Base-by-base conservation (phyloP, 306 rosid species). In the Ammopiptanthus mongolicus region DNA sequence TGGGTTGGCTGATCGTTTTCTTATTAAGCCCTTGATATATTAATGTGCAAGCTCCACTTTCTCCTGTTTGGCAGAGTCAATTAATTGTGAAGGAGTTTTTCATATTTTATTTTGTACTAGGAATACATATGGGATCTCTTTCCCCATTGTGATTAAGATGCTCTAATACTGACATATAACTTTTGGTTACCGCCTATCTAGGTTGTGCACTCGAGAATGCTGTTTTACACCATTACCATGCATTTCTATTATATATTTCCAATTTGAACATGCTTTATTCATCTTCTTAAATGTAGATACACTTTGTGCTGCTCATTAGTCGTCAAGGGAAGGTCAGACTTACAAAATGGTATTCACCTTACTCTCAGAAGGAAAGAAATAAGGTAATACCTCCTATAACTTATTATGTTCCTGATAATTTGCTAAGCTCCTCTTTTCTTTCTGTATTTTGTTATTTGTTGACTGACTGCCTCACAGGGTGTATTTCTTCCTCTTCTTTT, bases 291-390 rank as follows among this genome's bases (percentile, higher is more conserved):
- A 18, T 87, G 73, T 83, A 93, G 98, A 93, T 93, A 71, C 88
- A 89, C 22, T 93, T 91, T 77, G 98, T 93, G 85, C 89, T 93
- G 69, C 93, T 93, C 66, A 88, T 91, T 59, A 93, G 97, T 69
- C 92, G 98, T 63, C 98, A 93, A 80, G 98, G 98, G 81, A 93
- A 93, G 86, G 97, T 93, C 62, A 88, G 96, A 77, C 75, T 93
- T 75, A 93, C 96, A 52, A 93, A 93, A 89, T 93, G 98, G 98
- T 93, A 93, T 70, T 93, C 97, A 19, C 95, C 98, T 57, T 91
- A 91, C 76, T 2, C 98, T 55, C 98, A 93, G 82, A 93, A 93
- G 86, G 98, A 93, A 80, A 82, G 98, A 87, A 69, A 56, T 44
- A 91, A 93, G 98, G 98, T 93, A 80, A 48, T 29, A 63, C 1